A percentile compares a stretch with the other conserved stretches of the same genome.
Evolutionary conservation across 2,329 filamentous ascomycete species (phyloP).

Genomic region (Aspergillus sp.): DNA sequence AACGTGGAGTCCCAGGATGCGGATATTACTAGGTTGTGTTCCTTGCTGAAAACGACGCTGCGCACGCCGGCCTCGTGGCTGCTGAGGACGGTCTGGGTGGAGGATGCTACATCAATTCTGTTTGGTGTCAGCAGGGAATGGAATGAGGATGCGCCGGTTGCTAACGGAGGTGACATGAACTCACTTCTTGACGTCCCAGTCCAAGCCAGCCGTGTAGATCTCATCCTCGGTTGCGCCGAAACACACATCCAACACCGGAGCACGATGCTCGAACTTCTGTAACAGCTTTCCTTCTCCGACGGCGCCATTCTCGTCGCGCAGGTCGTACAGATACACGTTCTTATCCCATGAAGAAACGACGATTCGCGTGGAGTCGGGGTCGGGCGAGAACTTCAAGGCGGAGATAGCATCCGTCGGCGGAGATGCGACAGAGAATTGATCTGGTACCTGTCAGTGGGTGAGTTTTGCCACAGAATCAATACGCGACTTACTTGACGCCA

Average conservation of each 20-base stretch:
- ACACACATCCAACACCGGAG: conserved; percentile 86
- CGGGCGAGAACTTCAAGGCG: conserved; percentile 78
- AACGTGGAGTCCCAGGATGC: conserved; percentile 92
- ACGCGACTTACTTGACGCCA: conserved; percentile 47
- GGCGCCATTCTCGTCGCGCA: conserved; percentile 55
- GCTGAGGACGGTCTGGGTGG: conserved; percentile 72
- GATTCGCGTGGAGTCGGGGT: conserved; percentile 70
- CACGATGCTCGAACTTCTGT: conserved; percentile 74
- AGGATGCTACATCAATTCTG: conserved; percentile 71
- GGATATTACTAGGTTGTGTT: conserved; percentile 78
- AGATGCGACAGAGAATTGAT: conserved; percentile 80
- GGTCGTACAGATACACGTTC: conserved; percentile 86
- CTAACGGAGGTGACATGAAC: conserved; percentile 19
- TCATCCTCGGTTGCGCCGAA: conserved; percentile 82
- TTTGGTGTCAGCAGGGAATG: conserved; percentile 6
- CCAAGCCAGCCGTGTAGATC: conserved; percentile 82
- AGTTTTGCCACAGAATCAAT: too few relatives aligned
- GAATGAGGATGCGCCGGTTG: background rate
- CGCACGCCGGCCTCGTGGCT: conserved; percentile 79
- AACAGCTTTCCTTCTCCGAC: conserved; percentile 64
- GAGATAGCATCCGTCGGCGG: conserved; percentile 87
- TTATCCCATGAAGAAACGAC: conserved; percentile 96
- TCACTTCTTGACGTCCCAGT: conserved; percentile 79
- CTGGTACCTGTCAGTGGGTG: conserved; percentile 28
- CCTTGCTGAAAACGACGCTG: conserved; percentile 76